A percentile compares a stretch with the other conserved stretches of the same genome.
Evolutionary conservation across 1,284 basidiomycete genomes (phyloP).

Genomic region (Naganishia cerealis): DNA sequence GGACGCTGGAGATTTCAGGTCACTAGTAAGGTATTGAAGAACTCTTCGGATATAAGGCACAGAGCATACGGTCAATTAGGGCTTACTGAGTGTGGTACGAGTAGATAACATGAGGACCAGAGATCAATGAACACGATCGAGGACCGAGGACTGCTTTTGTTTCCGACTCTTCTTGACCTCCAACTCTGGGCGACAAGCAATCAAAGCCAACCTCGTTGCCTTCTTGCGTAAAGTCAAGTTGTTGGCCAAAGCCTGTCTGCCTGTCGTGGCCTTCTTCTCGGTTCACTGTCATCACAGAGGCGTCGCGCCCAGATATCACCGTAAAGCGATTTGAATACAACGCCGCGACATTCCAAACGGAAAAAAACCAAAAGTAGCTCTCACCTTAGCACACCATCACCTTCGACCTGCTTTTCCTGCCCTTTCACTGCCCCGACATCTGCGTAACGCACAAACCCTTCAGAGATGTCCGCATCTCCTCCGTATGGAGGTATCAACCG

Average conservation of each 20-base stretch:
- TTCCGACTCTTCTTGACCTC: constrained; percentile 7
- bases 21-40: neutral
- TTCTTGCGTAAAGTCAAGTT: no score
- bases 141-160: neutral
- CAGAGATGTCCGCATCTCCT: constrained; percentile 27
- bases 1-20: neutral
- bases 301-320: neutral
- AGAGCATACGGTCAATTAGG: neutral
- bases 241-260: neutral
- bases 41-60: neutral
- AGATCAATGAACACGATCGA: neutral
- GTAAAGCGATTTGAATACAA: no score
- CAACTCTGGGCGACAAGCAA: constrained; percentile 19
- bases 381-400: no score
- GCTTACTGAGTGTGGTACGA: no score
- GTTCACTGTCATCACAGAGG: neutral
- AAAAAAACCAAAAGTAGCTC: no score
- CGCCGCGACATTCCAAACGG: neutral
- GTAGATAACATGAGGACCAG: neutral
- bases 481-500: constrained; percentile 24
- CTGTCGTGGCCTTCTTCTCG: no score
- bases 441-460: neutral
- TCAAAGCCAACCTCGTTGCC: neutral
- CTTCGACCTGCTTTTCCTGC: neutral
- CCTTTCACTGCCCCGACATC: neutral